These are phyloP conservation scores for Diaporthe capsici DNA, from an alignment of 2,329 filamentous ascomycete genomes.

Conservation along the genomic window DNA sequence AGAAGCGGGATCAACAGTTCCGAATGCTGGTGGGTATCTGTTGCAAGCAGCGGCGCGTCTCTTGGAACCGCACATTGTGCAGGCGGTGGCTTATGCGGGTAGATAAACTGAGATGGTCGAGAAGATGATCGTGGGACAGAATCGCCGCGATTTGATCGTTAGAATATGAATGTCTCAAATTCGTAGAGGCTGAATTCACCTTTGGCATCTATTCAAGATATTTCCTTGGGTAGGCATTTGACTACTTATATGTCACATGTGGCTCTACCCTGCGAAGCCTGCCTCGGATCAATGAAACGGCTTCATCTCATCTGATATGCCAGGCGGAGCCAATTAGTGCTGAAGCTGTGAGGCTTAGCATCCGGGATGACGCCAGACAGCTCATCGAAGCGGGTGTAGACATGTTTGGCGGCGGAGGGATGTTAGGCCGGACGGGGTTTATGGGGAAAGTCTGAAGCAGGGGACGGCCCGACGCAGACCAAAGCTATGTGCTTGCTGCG, in stretches of 20 bases:
- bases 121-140: not conserved
- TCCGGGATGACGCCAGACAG: constrained; percentile 13
- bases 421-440: constrained; percentile 17
- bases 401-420: constrained; percentile 25
- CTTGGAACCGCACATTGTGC: constrained; percentile 28
- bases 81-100: too few relatives aligned
- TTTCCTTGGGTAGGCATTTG: not conserved
- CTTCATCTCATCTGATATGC: constrained; percentile 25
- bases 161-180: not conserved
- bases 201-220: too few relatives aligned
- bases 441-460: constrained; percentile 7
- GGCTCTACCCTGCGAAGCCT: not conserved
- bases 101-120: not conserved
- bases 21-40: not conserved
- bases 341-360: not conserved
- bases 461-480: not conserved
- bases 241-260: not conserved
- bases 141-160: not conserved
- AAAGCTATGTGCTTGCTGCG: not conserved
- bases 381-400: not conserved
- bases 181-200: not conserved
- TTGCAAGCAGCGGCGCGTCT: constrained; percentile 27
- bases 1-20: not conserved
- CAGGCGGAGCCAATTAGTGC: not conserved
- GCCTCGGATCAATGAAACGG: constrained; percentile 29